A percentile compares a stretch with the other conserved stretches of the same genome.
phyloP scores from a whole-genome alignment of 306 rosid genomes.

The Albizia julibrissin region DNA sequence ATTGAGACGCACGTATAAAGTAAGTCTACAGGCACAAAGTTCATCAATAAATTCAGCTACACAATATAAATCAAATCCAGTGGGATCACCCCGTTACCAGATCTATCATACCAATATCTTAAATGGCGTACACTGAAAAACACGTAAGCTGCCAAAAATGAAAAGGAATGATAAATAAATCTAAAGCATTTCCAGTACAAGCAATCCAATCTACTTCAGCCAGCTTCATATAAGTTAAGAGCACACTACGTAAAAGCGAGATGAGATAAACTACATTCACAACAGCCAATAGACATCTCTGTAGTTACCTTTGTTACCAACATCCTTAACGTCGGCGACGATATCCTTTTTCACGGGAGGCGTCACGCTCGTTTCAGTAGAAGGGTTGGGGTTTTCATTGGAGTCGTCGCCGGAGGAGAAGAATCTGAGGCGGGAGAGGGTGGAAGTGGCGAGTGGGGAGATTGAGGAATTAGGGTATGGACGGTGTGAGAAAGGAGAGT shows the following conservation, averaged over 20 bases:
- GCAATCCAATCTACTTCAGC: not conserved
- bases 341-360: slow-evolving; percentile 28
- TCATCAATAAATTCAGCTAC: not conserved
- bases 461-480: slow-evolving; percentile 14
- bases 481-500: slow-evolving; percentile 18
- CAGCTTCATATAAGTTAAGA: not conserved
- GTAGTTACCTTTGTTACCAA: slow-evolving; percentile 61
- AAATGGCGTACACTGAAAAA: not conserved
- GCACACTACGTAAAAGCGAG: not conserved
- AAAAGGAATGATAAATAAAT: not conserved
- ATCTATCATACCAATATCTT: not conserved
- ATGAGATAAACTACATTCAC: not conserved
- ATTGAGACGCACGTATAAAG: not conserved
- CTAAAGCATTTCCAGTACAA: not conserved
- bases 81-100: not conserved
- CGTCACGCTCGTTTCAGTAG: slow-evolving; percentile 5
- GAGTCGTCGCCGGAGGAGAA: slow-evolving; percentile 49
- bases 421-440: slow-evolving; percentile 43
- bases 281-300: not conserved
- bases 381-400: slow-evolving; percentile 18
- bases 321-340: slow-evolving; percentile 40
- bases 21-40: not conserved
- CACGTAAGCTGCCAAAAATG: not conserved
- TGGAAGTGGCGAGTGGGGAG: slow-evolving; percentile 36
- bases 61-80: not conserved